Evolutionary conservation across 2,329 filamentous ascomycete genomes (phyloP).

Genomic region (Beauveria brongniartii): DNA sequence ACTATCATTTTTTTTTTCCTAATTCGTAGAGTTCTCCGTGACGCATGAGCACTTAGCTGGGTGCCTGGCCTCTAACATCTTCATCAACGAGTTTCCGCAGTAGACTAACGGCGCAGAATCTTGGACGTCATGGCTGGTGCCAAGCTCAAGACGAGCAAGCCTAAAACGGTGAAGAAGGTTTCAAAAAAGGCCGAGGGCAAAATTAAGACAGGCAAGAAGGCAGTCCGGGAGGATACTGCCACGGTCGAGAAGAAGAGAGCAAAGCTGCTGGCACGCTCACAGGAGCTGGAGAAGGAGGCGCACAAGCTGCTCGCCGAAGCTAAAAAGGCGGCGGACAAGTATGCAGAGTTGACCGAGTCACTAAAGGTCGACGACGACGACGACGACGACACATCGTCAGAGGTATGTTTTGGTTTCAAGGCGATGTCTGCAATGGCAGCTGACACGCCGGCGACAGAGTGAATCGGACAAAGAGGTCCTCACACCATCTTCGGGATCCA

Average conservation of each 20-base stretch:
- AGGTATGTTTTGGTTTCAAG: slow-evolving; percentile 10
- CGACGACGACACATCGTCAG: slow-evolving; percentile 12
- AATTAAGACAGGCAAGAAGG: slow-evolving; percentile 24
- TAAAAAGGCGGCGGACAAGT: slow-evolving; percentile 23
- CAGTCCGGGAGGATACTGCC: neutral
- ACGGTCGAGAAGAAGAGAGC: slow-evolving; percentile 28
- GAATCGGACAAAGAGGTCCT: neutral
- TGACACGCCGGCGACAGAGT: neutral
- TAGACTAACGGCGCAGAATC: neutral
- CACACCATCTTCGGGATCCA: neutral
- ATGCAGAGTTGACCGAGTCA: slow-evolving; percentile 17
- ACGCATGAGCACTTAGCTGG: neutral
- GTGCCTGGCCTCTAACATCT: too few relatives aligned
- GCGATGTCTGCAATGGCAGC: neutral
- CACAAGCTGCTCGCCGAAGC: slow-evolving; percentile 33
- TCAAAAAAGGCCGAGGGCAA: slow-evolving; percentile 17
- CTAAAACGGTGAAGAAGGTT: neutral
- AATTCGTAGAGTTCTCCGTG: too few relatives aligned
- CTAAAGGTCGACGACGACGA: slow-evolving; percentile 9
- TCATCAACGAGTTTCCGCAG: neutral
- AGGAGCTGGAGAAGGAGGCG: slow-evolving; percentile 33
- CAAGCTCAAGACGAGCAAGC: neutral
- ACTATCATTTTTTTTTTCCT: neutral
- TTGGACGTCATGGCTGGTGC: neutral
- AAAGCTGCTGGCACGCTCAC: slow-evolving; percentile 29